Evolutionary conservation across 2,329 filamentous ascomycete genomes (phyloP), one percentile per base, ranked within the genome.

Genomic region (Bipolaris cookei): DNA sequence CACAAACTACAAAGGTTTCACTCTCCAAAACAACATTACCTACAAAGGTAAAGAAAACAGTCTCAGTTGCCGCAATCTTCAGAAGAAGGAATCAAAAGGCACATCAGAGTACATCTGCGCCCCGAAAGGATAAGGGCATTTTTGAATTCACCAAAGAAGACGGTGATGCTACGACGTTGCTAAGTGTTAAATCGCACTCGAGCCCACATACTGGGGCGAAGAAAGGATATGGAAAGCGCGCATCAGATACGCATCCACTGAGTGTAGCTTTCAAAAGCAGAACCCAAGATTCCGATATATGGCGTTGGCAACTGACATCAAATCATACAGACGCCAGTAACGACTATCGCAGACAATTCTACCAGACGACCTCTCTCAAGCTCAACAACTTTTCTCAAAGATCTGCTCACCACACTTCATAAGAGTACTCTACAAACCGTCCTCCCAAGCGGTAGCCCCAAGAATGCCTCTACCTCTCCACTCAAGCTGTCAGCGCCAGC

Each of bases 11-110:
- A 18, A 48, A 16, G n/a, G 35, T 14, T 14, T 38, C 43, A 14
- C 41, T 11, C 10, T 20, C 23, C 10, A 58, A 54, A 23, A 48
- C 49, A 10, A 6, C 41, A 16, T 45, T 37, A n/a, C 37, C 50
- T 37, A 6, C 18, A 16, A 37, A 44, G 20, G 21, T 14, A 4
- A 62, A 58, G 32, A 59, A 62, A n/a, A 54, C 62, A 11, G 50
- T 71, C 11, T 70, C 72, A 7, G 64, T 64, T 25, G 61, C 66
- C 7, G 48, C 56, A 20, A 46, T 74, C n/a, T 76, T 74, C 65
- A 69, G 62, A 28, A 70, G 41, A 56, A 64, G 49, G 49, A 52
- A 21, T 20, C 46, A 35, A 47, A 69, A 16, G 13, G 32, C 34
- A 23, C 54, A 57, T 8, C 58, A 57, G 7, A 28, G 25, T 25